Conservation (phyloP, 805 yeast genomes). For the Ogataea methylovora region DNA sequence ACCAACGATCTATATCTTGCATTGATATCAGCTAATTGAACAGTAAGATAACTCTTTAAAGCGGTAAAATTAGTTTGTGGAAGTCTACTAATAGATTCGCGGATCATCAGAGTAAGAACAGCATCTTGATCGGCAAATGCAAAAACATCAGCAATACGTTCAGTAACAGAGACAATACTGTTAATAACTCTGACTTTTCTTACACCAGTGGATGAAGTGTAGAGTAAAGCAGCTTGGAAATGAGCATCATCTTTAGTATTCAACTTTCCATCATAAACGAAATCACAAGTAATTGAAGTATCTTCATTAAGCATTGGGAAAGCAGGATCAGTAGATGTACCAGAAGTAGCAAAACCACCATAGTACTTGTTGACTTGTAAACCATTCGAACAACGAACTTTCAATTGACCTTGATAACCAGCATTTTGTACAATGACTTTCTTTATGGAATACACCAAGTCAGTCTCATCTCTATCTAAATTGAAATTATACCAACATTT, state of each 20-base stretch:
- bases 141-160: constrained; percentile 64
- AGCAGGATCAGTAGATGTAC: constrained; percentile 49
- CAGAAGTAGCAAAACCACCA: constrained; percentile 42
- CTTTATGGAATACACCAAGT: constrained; percentile 54
- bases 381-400: constrained; percentile 83
- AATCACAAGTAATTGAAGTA: constrained; percentile 61
- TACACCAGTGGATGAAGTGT: constrained; percentile 69
- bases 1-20: constrained; percentile 48
- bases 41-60: constrained; percentile 22
- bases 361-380: constrained; percentile 72
- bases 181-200: constrained; percentile 86
- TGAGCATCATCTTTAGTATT: constrained; percentile 70
- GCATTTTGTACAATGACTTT: constrained; percentile 39
- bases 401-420: constrained; percentile 79
- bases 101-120: constrained; percentile 42
- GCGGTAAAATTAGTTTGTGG: constrained; percentile 30
- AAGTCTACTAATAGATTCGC: constrained; percentile 35
- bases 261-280: constrained; percentile 70
- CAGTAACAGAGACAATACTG: constrained; percentile 72
- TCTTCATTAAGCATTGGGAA: constrained; percentile 59
- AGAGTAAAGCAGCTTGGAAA: constrained; percentile 84
- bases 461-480: constrained; percentile 57
- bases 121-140: constrained; percentile 76
- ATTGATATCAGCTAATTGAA: constrained; percentile 45
- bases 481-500: constrained; percentile 62